Evolutionary conservation across 139 green algal species (phyloP).

Genomic region (Picochlorum sp.): DNA sequence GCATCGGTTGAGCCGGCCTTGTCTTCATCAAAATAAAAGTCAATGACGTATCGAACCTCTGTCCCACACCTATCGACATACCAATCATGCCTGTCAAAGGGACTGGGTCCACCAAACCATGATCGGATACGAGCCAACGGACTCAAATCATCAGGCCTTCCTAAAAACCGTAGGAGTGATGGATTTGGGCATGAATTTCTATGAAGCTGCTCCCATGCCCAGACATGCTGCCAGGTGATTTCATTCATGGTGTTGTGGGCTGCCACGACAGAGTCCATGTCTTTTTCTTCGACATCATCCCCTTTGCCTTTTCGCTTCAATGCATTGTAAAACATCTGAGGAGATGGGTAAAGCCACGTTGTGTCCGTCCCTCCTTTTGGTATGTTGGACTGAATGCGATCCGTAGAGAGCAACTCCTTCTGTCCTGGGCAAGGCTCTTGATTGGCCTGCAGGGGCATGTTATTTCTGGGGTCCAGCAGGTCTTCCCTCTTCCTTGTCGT

Average conservation of each 20-base stretch:
- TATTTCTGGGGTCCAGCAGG: slow-evolving; percentile 73
- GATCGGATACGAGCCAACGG: slow-evolving; percentile 62
- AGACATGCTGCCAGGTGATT: slow-evolving; percentile 67
- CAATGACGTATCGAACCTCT: slow-evolving; percentile 91
- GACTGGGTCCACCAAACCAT: slow-evolving; percentile 52
- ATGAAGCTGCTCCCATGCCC: slow-evolving; percentile 82
- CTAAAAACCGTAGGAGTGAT: slow-evolving; percentile 74
- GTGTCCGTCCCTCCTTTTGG: slow-evolving; percentile 77
- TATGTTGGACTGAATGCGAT: slow-evolving; percentile 67
- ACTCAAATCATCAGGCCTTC: slow-evolving; percentile 78
- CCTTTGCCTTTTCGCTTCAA: slow-evolving; percentile 89
- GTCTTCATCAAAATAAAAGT: slow-evolving; percentile 95
- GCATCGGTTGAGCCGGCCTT: slow-evolving; percentile 63
- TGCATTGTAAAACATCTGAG: slow-evolving; percentile 97
- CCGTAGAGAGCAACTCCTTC: slow-evolving; percentile 60
- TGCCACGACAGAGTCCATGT: slow-evolving; percentile 81
- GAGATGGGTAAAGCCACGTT: slow-evolving; percentile 87
- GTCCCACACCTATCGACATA: slow-evolving; percentile 75
- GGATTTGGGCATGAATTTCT: slow-evolving; percentile 48
- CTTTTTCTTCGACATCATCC: slow-evolving; percentile 77
- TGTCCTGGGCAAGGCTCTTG: slow-evolving; percentile 79
- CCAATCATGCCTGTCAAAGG: slow-evolving; percentile 95
- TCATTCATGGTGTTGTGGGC: slow-evolving; percentile 87
- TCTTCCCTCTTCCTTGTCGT: slow-evolving; percentile 12
- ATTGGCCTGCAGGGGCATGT: slow-evolving; percentile 86